Conservation (phyloP, 208 protist genomes). For the Trypanosoma mega region DNA sequence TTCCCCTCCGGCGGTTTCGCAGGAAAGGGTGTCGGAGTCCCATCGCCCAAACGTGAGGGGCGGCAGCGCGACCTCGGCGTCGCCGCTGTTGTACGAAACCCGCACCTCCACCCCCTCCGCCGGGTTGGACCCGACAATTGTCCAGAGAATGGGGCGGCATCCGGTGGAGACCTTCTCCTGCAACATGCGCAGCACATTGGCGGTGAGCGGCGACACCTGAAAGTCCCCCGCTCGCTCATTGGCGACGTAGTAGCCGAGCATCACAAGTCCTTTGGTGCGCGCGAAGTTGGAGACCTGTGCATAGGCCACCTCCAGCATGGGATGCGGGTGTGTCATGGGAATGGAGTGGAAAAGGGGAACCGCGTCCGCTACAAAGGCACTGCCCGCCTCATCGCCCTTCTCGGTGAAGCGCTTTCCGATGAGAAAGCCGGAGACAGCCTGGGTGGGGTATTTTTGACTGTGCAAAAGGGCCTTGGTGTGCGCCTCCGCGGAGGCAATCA, state of each 20-base stretch:
- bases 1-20: conserved; percentile 34
- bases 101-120: conserved; percentile 26
- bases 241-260: conserved; percentile 83
- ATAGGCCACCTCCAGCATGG: conserved; percentile 82
- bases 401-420: conserved; percentile 71
- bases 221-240: conserved; percentile 72
- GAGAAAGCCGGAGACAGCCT: conserved; percentile 77
- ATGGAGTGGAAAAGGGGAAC: conserved; percentile 81
- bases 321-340: conserved; percentile 72
- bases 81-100: conserved; percentile 17
- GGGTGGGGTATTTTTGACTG: conserved; percentile 84
- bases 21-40: conserved; percentile 74
- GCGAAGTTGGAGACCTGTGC: conserved; percentile 65
- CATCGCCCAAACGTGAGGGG: conserved; percentile 61
- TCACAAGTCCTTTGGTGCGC: conserved; percentile 56
- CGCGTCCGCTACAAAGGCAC: conserved; percentile 51
- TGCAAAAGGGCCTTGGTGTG: conserved; percentile 85
- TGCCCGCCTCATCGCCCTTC: conserved; percentile 11
- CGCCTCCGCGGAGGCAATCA: conserved; percentile 64
- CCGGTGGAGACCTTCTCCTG: conserved; percentile 26
- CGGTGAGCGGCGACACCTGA: conserved; percentile 35
- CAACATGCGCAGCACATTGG: conserved; percentile 25
- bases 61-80: conserved; percentile 17
- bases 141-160: conserved; percentile 43
- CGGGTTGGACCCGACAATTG: conserved; percentile 28